phyloP scores from a whole-genome alignment of 2,329 filamentous ascomycete genomes.

The Dothideomycetes sp. region DNA sequence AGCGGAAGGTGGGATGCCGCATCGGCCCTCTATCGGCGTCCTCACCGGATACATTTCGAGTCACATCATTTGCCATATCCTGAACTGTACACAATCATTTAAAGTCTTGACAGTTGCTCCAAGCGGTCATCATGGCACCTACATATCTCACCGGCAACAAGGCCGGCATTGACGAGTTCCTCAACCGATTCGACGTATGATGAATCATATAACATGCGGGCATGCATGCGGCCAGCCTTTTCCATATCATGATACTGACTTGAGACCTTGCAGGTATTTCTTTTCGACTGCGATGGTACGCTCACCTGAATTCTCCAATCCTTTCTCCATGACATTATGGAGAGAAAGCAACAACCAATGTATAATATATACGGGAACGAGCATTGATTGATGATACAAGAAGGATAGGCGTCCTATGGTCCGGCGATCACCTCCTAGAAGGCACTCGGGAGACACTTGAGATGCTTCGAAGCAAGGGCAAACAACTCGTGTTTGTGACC shows the following conservation, averaged over 20 bases:
- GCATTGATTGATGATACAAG: slow-evolving; percentile 26
- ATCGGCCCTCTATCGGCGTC: too few relatives aligned
- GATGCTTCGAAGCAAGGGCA: slow-evolving; percentile 73
- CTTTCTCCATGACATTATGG: not conserved
- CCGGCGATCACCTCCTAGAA: slow-evolving; percentile 80
- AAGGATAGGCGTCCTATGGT: slow-evolving; percentile 83
- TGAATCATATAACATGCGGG: too few relatives aligned
- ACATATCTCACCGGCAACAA: slow-evolving; percentile 69
- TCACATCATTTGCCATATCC: too few relatives aligned
- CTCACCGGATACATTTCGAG: too few relatives aligned
- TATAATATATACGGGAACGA: not conserved
- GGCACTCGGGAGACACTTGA: slow-evolving; percentile 77
- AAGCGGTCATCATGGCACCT: slow-evolving; percentile 19
- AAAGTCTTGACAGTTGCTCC: too few relatives aligned
- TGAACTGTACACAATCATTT: not conserved
- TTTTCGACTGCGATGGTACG: slow-evolving; percentile 95
- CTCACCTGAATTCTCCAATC: not conserved
- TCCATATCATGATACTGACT: slow-evolving; percentile 12
- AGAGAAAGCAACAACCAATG: too few relatives aligned
- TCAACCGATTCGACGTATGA: slow-evolving; percentile 79
- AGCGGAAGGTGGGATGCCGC: too few relatives aligned
- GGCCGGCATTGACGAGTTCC: slow-evolving; percentile 66
- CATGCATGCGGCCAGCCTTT: slow-evolving; percentile 1
- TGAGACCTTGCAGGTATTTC: slow-evolving; percentile 54
- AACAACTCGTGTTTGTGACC: slow-evolving; percentile 89